Conservation (phyloP, 1,284 basidiomycete genomes). For the Malassezia pachydermatis region DNA sequence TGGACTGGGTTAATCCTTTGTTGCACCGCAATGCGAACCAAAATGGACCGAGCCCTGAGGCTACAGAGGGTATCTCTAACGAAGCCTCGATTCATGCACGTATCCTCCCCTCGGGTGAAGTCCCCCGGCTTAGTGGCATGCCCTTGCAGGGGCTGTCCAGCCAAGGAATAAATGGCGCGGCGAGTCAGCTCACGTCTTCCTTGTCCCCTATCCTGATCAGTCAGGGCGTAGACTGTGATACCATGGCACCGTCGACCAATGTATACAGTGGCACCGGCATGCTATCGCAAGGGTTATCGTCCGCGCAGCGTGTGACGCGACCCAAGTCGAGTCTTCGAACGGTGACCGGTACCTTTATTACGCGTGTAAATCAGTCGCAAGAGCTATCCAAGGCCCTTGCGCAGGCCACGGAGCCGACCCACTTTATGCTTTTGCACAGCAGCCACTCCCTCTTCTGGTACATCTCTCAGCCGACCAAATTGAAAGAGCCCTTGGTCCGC, state of each 20-base stretch:
- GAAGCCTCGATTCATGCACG: slow-evolving; percentile 1
- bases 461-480: slow-evolving; percentile 24
- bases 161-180: not conserved
- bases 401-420: slow-evolving; percentile 57
- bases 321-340: slow-evolving; percentile 80
- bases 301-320: slow-evolving; percentile 50
- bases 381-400: slow-evolving; percentile 61
- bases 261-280: slow-evolving; percentile 25
- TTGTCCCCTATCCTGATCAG: too few species aligned
- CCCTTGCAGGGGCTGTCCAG: not conserved
- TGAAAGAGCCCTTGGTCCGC: slow-evolving; percentile 58
- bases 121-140: slow-evolving; percentile 3
- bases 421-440: slow-evolving; percentile 34
- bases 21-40: not conserved
- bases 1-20: slow-evolving; percentile 21
- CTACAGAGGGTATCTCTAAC: too few species aligned
- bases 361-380: slow-evolving; percentile 67
- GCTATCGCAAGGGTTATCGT: too few species aligned
- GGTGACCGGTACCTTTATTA: slow-evolving; percentile 78
- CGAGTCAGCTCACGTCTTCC: not conserved
- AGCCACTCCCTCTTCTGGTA: slow-evolving; percentile 35
- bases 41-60: not conserved
- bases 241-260: too few species aligned
- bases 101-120: not conserved
- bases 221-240: too few species aligned